Evolutionary conservation across 2,329 filamentous ascomycete species (phyloP), one percentile per base, ranked within the genome.

Genomic region (Microdochium trichocladiopsis): DNA sequence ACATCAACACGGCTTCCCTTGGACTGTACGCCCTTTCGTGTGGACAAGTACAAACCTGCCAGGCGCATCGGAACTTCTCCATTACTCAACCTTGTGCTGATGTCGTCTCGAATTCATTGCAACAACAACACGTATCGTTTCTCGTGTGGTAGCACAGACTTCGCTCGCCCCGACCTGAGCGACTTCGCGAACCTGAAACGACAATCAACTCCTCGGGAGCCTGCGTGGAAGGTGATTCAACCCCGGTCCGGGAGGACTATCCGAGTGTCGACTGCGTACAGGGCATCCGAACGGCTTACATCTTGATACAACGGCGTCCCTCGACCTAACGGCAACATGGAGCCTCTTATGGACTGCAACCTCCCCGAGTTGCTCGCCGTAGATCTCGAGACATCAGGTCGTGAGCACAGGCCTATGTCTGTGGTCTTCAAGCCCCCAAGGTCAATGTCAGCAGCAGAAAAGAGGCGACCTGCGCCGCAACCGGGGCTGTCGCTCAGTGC

Each of bases 321-420:
- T 8, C 21, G 16, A 3, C 14, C 43, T 48, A 57, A 57, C 55
- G 56, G 55, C 31, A 48, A 49, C 49, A 52, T 57, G 51, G 60
- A 65, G 52, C 59, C 57, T 55, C 51, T 61, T 56, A 66, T 63
- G 59, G 67, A 66, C 49, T 73, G 72, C 61, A 82, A 75, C 63
- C 67, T 83, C 18, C 76, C 80, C 2, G 80, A 83, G 63, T 58
- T 81, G 37, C 67, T 83, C n/a, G 79, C 73, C 6, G 72, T 69
- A 53, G 78, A 83, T 56, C 66, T 83, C 47, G 75, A 80, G 59
- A 60, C 69, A 22, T 80, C 76, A 18, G 68, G 18, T 18, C 41
- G 41, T 16, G 6, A 21, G 6, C 6, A 16, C 6, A 21, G 41
- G 12, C 41, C n/a, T 3, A 45, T 10, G 21, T 18, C 14, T 12